Evolutionary conservation across 257 asterid genomes (phyloP).

Genomic region (Solanum dulcamara): DNA sequence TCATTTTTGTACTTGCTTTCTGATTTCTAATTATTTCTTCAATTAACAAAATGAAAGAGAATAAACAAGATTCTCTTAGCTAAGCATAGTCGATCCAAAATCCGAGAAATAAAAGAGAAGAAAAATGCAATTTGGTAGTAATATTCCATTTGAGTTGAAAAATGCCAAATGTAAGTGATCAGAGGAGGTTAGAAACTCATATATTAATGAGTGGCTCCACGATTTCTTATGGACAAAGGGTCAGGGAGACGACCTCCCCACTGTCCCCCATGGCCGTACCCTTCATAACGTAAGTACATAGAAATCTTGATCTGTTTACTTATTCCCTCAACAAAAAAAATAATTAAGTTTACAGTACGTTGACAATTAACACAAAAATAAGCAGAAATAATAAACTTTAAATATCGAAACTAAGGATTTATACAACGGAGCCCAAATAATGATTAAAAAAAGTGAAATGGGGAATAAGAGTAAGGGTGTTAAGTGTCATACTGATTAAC

Average conservation of each 20-base stretch:
- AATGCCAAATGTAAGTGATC: neutral
- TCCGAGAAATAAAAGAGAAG: neutral
- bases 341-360: neutral
- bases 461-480: neutral
- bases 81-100: neutral
- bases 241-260: neutral
- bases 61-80: neutral
- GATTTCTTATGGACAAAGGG: neutral
- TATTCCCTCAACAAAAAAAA: neutral
- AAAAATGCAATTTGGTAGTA: neutral
- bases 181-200: neutral
- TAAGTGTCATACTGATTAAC: slow-evolving; percentile 48
- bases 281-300: neutral
- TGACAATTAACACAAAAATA: neutral
- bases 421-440: neutral
- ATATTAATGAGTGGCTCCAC: neutral
- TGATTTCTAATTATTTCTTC: too few species aligned
- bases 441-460: too few species aligned
- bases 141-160: slow-evolving; percentile 1
- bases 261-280: neutral
- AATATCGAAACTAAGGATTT: neutral
- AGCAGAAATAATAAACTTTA: neutral
- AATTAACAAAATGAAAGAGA: too few species aligned
- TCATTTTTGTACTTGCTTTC: neutral
- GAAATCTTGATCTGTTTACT: neutral